These are phyloP conservation scores for Papiliotrema terrestris DNA, from an alignment of 1,284 basidiomycete genomes.

Conservation along the genomic window DNA sequence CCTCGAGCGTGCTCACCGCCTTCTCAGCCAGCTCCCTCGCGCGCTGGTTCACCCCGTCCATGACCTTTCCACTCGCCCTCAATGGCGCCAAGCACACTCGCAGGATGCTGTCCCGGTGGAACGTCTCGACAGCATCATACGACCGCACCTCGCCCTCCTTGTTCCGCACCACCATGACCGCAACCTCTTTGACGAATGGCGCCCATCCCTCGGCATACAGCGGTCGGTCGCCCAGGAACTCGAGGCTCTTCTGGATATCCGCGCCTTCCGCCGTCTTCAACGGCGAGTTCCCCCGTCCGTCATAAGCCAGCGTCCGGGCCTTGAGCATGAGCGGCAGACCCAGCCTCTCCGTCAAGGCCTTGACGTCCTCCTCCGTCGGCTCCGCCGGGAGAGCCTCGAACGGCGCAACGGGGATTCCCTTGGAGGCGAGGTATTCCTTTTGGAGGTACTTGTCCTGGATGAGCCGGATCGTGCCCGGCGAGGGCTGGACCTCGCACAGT, in stretches of 20 bases:
- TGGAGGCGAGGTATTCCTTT: conserved; percentile 68
- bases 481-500: conserved; percentile 73
- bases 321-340: conserved; percentile 96
- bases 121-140: conserved; percentile 92
- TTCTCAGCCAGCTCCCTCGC: conserved; percentile 76
- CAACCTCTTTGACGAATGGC: conserved; percentile 83
- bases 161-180: conserved; percentile 94
- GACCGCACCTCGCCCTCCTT: conserved; percentile 68
- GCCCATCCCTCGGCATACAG: conserved; percentile 96
- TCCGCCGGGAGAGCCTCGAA: conserved; percentile 58
- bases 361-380: conserved; percentile 55
- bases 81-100: conserved; percentile 84
- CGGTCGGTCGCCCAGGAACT: conserved; percentile 58
- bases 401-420: conserved; percentile 67
- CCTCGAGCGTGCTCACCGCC: conserved; percentile 74
- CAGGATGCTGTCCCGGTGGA: conserved; percentile 92
- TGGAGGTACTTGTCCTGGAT: conserved; percentile 96
- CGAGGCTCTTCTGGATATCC: conserved; percentile 62
- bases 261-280: conserved; percentile 56
- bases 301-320: conserved; percentile 89
- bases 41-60: conserved; percentile 56
- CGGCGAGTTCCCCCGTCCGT: conserved; percentile 90
- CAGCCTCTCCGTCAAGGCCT: conserved; percentile 56
- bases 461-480: conserved; percentile 74
- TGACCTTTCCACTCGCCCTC: conserved; percentile 53